Evolutionary conservation across 148 eudicot genomes (phyloP).

Genomic region (Nepenthes gracilis): DNA sequence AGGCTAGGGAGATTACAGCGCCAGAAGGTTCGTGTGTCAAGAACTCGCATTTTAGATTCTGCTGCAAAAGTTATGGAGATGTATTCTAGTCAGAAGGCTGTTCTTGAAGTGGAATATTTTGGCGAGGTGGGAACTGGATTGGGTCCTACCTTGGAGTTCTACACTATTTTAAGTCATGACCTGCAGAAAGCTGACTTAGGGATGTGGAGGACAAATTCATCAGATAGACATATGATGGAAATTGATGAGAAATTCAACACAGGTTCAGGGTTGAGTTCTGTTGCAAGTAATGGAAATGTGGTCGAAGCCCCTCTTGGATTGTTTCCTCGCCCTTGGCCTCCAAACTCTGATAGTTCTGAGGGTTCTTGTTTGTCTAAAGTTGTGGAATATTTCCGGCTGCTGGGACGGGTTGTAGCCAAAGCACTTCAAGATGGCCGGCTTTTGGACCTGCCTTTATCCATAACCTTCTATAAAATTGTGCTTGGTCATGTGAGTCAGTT

Average conservation of each 20-base stretch:
- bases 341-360: slow-evolving; percentile 44
- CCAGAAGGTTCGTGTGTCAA: slow-evolving; percentile 94
- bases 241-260: slow-evolving; percentile 14
- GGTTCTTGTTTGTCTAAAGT: slow-evolving; percentile 59
- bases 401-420: slow-evolving; percentile 95
- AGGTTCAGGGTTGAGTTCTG: not conserved
- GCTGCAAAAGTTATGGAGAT: slow-evolving; percentile 99
- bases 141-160: slow-evolving; percentile 96
- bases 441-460: slow-evolving; percentile 77
- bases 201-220: slow-evolving; percentile 77
- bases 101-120: slow-evolving; percentile 97
- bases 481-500: slow-evolving; percentile 62
- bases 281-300: slow-evolving; percentile 33
- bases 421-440: slow-evolving; percentile 99
- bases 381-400: slow-evolving; percentile 63
- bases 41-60: slow-evolving; percentile 90
- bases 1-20: slow-evolving; percentile 92
- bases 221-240: slow-evolving; percentile 38
- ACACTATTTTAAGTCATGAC: slow-evolving; percentile 89
- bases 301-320: slow-evolving; percentile 76
- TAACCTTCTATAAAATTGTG: slow-evolving; percentile 76
- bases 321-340: slow-evolving; percentile 93
- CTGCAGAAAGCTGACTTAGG: slow-evolving; percentile 68
- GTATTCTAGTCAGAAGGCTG: slow-evolving; percentile 99
- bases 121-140: slow-evolving; percentile 99